A percentile compares a stretch with the other conserved stretches of the same genome.
Evolutionary conservation across 2,329 filamentous ascomycete genomes (phyloP).

Genomic region (Cladosporium sp.): DNA sequence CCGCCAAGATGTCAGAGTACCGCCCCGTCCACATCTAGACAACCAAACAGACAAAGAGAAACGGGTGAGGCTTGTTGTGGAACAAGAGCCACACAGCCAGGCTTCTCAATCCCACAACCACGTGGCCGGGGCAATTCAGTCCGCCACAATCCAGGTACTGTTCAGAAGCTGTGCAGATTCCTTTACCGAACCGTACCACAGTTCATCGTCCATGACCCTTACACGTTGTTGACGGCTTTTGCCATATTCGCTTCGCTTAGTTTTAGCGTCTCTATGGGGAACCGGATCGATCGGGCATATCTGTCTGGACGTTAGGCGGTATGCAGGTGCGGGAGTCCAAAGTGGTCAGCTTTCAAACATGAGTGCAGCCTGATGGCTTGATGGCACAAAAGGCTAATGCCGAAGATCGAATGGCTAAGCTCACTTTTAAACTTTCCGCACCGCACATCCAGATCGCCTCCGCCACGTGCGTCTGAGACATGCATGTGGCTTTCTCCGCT

Average conservation of each 20-base stretch:
- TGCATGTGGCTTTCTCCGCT: not conserved
- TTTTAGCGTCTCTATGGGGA: not conserved
- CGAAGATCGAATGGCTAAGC: constrained; percentile 1
- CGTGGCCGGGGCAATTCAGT: not conserved
- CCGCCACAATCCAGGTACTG: not conserved
- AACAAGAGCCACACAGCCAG: not conserved
- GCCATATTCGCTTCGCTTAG: not conserved
- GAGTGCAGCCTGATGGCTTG: not conserved
- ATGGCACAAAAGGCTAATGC: not conserved
- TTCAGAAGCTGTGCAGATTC: not conserved
- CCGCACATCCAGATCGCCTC: not conserved
- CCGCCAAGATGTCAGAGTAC: not conserved
- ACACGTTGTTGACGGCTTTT: not conserved
- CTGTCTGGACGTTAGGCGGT: not conserved
- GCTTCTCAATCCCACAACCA: not conserved
- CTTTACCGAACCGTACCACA: not conserved
- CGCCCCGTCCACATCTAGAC: not conserved
- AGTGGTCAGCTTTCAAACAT: not conserved
- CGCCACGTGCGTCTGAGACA: constrained; percentile 4
- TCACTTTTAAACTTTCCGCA: not conserved
- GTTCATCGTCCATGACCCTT: not conserved
- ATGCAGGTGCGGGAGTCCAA: not conserved
- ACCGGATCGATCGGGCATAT: not conserved
- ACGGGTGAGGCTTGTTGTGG: not conserved
- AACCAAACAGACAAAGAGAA: not conserved